A percentile compares a stretch with the other conserved stretches of the same genome.
These are phyloP conservation scores for Ogataea pignaliae DNA, from an alignment of 805 yeast genomes.

Conservation along the genomic window DNA sequence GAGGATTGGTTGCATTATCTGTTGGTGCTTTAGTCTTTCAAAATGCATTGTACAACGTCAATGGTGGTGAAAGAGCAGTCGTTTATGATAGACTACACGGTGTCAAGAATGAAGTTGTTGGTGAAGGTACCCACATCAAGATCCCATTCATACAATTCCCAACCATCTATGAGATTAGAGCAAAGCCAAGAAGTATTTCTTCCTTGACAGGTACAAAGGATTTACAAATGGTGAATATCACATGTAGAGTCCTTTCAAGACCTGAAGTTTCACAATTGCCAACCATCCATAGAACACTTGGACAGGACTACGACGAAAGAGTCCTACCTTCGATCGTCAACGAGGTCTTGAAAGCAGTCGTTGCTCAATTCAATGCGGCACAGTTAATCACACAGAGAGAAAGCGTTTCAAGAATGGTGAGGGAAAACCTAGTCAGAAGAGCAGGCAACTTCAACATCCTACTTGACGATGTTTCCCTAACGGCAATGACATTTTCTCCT, in stretches of 20 bases:
- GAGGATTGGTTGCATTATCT: slow-evolving; percentile 55
- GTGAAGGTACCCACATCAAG: slow-evolving; percentile 93
- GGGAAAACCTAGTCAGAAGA: slow-evolving; percentile 86
- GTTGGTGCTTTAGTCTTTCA: slow-evolving; percentile 52
- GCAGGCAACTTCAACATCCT: slow-evolving; percentile 83
- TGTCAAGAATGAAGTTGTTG: slow-evolving; percentile 73
- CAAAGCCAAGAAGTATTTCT: slow-evolving; percentile 94
- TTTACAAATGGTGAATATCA: slow-evolving; percentile 97
- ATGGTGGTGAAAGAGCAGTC: slow-evolving; percentile 98
- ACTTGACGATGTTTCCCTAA: slow-evolving; percentile 93
- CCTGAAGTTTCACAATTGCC: slow-evolving; percentile 81
- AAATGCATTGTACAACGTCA: slow-evolving; percentile 74
- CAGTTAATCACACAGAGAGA: slow-evolving; percentile 99
- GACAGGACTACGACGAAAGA: slow-evolving; percentile 93
- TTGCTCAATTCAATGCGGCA: slow-evolving; percentile 97
- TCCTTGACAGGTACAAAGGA: slow-evolving; percentile 97
- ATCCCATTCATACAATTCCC: slow-evolving; percentile 96
- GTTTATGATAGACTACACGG: slow-evolving; percentile 86
- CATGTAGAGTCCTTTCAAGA: slow-evolving; percentile 94
- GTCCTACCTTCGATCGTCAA: slow-evolving; percentile 97
- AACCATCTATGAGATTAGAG: slow-evolving; percentile 88
- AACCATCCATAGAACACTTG: slow-evolving; percentile 83
- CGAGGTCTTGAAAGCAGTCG: slow-evolving; percentile 93
- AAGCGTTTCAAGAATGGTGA: slow-evolving; percentile 83
- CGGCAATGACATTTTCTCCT: slow-evolving; percentile 96